These are phyloP conservation scores for Neurospora sp. DNA, from an alignment of 495 filamentous ascomycete species.

Conservation along the genomic window DNA sequence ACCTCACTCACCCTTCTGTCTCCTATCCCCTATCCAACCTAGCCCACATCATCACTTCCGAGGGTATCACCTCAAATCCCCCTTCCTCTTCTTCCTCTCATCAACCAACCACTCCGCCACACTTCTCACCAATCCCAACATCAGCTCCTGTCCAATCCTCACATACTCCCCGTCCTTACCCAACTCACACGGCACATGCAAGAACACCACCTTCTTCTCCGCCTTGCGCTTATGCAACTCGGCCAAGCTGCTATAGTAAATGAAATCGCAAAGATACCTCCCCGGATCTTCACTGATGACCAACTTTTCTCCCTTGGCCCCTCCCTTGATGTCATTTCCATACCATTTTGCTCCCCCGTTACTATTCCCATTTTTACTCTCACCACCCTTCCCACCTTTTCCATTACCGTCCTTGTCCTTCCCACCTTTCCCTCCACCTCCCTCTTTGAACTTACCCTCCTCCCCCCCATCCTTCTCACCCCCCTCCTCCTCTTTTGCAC, in stretches of 20 bases:
- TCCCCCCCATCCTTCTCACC: not conserved
- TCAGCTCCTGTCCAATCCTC: conserved; percentile 49
- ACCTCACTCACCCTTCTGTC: not conserved
- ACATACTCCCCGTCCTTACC: conserved; percentile 41
- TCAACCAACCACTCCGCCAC: conserved; percentile 33
- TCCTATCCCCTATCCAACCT: not conserved
- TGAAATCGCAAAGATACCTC: conserved; percentile 78
- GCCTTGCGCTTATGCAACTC: conserved; percentile 38
- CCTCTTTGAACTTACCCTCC: not conserved
- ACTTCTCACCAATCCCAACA: conserved; percentile 58
- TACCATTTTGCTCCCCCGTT: not conserved
- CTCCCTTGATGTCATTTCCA: not conserved
- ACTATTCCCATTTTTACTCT: not conserved
- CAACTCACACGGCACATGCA: conserved; percentile 61
- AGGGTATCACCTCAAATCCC: not conserved
- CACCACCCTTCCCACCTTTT: not conserved
- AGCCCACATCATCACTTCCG: not conserved
- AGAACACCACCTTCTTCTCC: conserved; percentile 55
- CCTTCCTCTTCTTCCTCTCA: not conserved
- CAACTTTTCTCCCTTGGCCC: not conserved
- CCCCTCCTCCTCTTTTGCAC: too few species aligned
- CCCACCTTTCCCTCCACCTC: not conserved
- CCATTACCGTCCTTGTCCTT: conserved; percentile 6
- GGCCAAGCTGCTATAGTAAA: conserved; percentile 67
- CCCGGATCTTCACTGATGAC: conserved; percentile 52